These are phyloP conservation scores for Iris macrosiphon DNA, from an alignment of 106 monocot species.

Conservation along the genomic window DNA sequence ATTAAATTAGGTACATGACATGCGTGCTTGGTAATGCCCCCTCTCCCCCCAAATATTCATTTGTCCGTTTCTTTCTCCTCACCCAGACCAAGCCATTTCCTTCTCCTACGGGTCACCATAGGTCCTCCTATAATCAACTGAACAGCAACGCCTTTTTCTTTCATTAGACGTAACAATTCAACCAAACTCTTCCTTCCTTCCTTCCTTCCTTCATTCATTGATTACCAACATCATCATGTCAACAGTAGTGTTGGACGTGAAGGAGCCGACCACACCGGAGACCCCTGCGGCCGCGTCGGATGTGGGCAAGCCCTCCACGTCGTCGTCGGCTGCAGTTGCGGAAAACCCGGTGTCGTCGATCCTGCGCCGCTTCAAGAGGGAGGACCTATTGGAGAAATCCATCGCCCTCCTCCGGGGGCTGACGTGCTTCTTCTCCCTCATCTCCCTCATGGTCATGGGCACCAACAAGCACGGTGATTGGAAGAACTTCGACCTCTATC, in stretches of 20 bases:
- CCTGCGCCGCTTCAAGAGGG: slow-evolving; percentile 34
- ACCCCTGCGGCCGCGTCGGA: background rate
- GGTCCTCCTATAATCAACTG: no score
- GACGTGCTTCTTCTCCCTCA: slow-evolving; percentile 42
- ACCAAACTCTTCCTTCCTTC: no score
- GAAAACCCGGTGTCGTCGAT: slow-evolving; percentile 25
- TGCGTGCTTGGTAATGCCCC: no score
- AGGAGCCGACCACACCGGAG: background rate
- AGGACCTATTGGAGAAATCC: slow-evolving; percentile 41
- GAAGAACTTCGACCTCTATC: slow-evolving; percentile 63
- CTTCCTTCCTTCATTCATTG: no score
- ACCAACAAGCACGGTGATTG: slow-evolving; percentile 77
- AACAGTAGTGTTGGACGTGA: background rate
- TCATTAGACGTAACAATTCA: no score
- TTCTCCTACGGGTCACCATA: no score
- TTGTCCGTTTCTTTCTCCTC: no score
- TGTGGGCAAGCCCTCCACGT: background rate
- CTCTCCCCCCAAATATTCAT: no score
- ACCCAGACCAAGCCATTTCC: no score
- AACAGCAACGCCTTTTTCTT: no score
- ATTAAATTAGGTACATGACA: no score
- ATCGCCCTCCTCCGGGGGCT: slow-evolving; percentile 33
- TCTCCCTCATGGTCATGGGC: slow-evolving; percentile 61
- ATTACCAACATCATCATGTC: no score
- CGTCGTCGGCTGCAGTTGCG: background rate